phyloP scores from a whole-genome alignment of 2,329 filamentous ascomycete species.

The Aureobasidium melanogenum region DNA sequence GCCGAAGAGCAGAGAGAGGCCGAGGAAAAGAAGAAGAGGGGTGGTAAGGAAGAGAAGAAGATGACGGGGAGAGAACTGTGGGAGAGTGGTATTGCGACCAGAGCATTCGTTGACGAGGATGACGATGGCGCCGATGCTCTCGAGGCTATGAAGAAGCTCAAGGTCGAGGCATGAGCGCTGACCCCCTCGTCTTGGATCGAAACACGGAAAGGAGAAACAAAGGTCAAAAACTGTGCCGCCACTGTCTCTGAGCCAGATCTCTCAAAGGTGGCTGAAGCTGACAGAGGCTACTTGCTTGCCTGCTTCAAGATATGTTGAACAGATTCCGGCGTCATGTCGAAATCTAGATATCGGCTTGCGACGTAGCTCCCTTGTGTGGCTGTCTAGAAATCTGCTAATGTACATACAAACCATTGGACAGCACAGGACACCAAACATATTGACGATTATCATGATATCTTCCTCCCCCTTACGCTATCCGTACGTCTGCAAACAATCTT shows the following conservation, averaged over 20 bases:
- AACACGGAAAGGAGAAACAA: too few species aligned
- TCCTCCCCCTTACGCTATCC: not conserved
- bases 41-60: constrained; percentile 60
- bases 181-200: too few species aligned
- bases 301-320: not conserved
- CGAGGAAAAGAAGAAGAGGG: constrained; percentile 51
- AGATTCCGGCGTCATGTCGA: not conserved
- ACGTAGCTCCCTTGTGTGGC: not conserved
- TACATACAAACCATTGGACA: not conserved
- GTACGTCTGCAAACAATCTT: not conserved
- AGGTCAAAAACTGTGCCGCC: not conserved
- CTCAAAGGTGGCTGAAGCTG: not conserved
- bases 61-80: constrained; percentile 53
- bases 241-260: not conserved
- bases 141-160: constrained; percentile 61
- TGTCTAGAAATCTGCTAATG: not conserved
- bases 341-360: not conserved
- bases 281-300: not conserved
- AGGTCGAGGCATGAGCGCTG: constrained; percentile 39
- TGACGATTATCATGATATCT: not conserved
- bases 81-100: constrained; percentile 46
- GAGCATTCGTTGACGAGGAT: constrained; percentile 58
- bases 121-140: constrained; percentile 49
- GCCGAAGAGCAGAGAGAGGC: constrained; percentile 57
- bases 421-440: not conserved